These are phyloP conservation scores for Blastobotrys buckinghamii DNA, from an alignment of 1,139 yeast species.

Conservation along the genomic window DNA sequence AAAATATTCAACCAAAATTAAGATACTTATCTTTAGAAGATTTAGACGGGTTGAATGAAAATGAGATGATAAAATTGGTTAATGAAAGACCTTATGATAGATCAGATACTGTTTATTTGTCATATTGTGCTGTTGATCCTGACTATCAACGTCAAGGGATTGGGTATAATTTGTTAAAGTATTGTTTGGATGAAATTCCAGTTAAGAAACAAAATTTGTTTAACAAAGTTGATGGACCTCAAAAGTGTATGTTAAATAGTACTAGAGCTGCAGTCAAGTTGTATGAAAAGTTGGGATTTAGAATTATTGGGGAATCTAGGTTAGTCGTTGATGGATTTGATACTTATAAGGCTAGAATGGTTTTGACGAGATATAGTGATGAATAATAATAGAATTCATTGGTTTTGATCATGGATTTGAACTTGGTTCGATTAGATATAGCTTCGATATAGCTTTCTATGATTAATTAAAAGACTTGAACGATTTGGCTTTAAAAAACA, in stretches of 20 bases:
- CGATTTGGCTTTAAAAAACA: no score
- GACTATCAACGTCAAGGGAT: not conserved
- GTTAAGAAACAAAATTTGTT: not conserved
- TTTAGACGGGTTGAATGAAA: not conserved
- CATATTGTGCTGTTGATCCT: not conserved
- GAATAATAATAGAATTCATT: no score
- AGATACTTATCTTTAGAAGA: not conserved
- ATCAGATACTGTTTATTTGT: not conserved
- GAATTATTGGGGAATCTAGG: not conserved
- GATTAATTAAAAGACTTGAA: no score
- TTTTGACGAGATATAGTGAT: not conserved
- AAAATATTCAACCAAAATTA: not conserved
- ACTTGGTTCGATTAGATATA: no score
- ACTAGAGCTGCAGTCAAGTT: constrained; percentile 14
- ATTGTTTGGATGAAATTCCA: not conserved
- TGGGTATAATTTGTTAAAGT: not conserved
- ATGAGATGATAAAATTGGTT: not conserved
- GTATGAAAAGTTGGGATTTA: constrained; percentile 16
- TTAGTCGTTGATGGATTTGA: not conserved
- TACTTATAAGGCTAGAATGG: not conserved
- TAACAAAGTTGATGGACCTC: constrained; percentile 16
- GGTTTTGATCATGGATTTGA: no score
- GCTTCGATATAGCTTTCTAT: no score
- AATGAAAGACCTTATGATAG: not conserved
- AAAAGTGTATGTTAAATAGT: constrained; percentile 14